Evolutionary conservation across 2,329 filamentous ascomycete species (phyloP).

Genomic region (Aspergillus alliaceus): DNA sequence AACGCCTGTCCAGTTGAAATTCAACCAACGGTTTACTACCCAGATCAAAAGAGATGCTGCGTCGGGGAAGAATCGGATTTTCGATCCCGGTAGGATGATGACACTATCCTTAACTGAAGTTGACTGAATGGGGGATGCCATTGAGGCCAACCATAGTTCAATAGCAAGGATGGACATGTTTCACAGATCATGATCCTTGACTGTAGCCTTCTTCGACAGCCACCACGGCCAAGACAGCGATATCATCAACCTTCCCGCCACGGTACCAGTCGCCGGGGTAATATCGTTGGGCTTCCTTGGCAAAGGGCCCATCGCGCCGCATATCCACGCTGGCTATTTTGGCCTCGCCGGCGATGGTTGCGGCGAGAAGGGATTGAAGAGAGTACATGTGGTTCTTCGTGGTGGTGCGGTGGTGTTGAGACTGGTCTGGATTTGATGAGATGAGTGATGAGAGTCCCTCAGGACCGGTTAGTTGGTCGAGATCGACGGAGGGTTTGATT

Average conservation of each 20-base stretch:
- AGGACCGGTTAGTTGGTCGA: slow-evolving; percentile 55
- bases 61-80: neutral
- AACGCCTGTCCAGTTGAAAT: neutral
- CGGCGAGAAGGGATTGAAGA: slow-evolving; percentile 76
- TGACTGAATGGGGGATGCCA: neutral
- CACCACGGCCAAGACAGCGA: slow-evolving; percentile 79
- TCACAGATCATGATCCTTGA: neutral
- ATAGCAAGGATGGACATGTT: neutral
- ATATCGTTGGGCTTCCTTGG: slow-evolving; percentile 86
- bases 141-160: too few species aligned
- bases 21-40: neutral
- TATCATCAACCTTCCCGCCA: slow-evolving; percentile 94
- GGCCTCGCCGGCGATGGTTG: slow-evolving; percentile 75
- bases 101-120: neutral
- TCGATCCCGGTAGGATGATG: neutral
- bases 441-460: slow-evolving; percentile 40
- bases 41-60: neutral
- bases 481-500: slow-evolving; percentile 62
- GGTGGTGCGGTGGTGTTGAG: slow-evolving; percentile 15
- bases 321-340: slow-evolving; percentile 81
- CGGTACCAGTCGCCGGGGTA: slow-evolving; percentile 84
- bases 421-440: slow-evolving; percentile 7
- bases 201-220: slow-evolving; percentile 60
- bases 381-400: slow-evolving; percentile 43
- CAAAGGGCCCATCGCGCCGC: slow-evolving; percentile 86